A percentile compares a stretch with the other conserved stretches of the same genome.
Conservation (phyloP, 169 alveolate species). For the Cryptosporidium tyzzeri region DNA sequence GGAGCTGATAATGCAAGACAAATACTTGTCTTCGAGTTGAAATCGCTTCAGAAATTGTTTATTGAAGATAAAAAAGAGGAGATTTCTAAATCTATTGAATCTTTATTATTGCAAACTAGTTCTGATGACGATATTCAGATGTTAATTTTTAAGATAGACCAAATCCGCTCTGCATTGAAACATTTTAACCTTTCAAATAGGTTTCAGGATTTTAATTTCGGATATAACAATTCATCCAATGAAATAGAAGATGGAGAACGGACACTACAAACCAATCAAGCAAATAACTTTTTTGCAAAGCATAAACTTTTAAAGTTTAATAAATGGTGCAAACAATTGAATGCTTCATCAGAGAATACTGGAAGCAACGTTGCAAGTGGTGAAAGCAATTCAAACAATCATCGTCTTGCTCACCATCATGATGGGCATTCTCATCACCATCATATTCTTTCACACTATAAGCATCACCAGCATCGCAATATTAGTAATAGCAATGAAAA, state of each 20-base stretch:
- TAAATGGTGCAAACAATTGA: conserved; percentile 27
- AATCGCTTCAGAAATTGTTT: conserved; percentile 10
- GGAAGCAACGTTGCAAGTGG: background rate
- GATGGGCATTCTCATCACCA: conserved; percentile 26
- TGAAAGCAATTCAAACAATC: background rate
- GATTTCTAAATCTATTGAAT: conserved; percentile 23
- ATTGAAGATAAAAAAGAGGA: background rate
- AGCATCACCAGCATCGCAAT: conserved; percentile 8
- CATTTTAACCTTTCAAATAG: conserved; percentile 46
- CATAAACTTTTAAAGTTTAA: conserved; percentile 10
- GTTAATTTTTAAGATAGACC: conserved; percentile 47
- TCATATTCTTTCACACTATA: background rate
- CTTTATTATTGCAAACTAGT: background rate
- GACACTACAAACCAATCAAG: background rate
- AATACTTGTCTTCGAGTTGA: background rate
- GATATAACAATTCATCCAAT: conserved; percentile 1
- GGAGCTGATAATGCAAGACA: conserved; percentile 73
- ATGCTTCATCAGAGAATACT: conserved; percentile 6
- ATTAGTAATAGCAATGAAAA: background rate
- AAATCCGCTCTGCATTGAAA: conserved; percentile 41
- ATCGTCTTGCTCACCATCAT: background rate
- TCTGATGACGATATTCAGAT: conserved; percentile 46
- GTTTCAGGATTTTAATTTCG: conserved; percentile 62
- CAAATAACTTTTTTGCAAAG: conserved; percentile 11
- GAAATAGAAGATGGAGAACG: conserved; percentile 8